Evolutionary conservation across 208 protist genomes (phyloP).

Genomic region (Acanthamoeba lenticulata): DNA sequence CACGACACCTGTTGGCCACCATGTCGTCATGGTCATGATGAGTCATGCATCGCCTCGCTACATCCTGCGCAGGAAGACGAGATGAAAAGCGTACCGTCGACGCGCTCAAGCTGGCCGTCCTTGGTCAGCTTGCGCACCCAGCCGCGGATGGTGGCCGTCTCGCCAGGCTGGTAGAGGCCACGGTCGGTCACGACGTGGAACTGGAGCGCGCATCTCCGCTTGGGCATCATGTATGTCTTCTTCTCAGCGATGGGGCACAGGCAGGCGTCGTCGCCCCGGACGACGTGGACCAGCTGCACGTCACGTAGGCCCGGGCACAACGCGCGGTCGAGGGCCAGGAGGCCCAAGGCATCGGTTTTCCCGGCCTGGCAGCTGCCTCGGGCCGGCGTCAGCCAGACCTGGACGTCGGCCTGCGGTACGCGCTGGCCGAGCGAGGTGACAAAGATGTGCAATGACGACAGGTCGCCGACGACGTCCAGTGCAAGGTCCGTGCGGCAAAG

Average conservation of each 20-base stretch:
- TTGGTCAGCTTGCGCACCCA: slow-evolving; percentile 4
- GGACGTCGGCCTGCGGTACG: neutral
- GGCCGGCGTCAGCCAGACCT: neutral
- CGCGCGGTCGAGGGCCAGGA: neutral
- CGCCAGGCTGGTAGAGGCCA: neutral
- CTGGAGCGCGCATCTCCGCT: neutral
- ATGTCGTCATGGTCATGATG: neutral
- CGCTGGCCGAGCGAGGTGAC: slow-evolving; percentile 12
- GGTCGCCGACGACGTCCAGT: neutral
- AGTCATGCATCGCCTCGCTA: neutral
- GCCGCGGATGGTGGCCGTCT: neutral
- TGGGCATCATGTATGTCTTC: neutral
- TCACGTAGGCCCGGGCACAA: neutral
- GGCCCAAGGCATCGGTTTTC: neutral
- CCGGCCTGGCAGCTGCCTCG: neutral
- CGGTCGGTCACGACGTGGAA: slow-evolving; percentile 10
- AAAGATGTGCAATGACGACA: neutral
- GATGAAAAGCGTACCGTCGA: neutral
- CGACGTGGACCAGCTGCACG: neutral
- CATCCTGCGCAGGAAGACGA: neutral
- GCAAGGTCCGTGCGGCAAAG: neutral
- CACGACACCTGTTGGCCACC: neutral
- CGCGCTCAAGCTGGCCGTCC: neutral
- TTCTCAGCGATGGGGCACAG: neutral
- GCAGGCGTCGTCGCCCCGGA: neutral